phyloP scores from a whole-genome alignment of 2,329 filamentous ascomycete genomes.

The Ilyonectria sp. region DNA sequence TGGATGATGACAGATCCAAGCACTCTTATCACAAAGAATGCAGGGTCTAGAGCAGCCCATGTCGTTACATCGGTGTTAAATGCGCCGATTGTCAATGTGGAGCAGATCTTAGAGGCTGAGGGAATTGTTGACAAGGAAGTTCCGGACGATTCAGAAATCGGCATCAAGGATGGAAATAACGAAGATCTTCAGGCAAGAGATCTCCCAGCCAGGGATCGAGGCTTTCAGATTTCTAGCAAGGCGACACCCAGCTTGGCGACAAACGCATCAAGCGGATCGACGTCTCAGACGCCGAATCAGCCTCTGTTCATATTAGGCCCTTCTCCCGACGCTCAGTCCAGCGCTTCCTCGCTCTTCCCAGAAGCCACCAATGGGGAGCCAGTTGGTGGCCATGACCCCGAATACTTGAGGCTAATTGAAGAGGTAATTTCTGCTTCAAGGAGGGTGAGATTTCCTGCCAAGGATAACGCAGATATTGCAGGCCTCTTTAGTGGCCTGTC shows the following conservation, averaged over 20 bases:
- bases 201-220: too few relatives aligned
- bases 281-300: not conserved
- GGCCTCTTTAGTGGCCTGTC: conserved; percentile 31
- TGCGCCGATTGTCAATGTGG: conserved; percentile 35
- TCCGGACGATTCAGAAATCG: conserved; percentile 1
- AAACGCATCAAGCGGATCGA: not conserved
- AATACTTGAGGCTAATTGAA: conserved; percentile 25
- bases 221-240: too few relatives aligned
- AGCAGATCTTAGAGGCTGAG: conserved; percentile 38
- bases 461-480: conserved; percentile 10
- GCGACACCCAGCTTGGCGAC: too few relatives aligned
- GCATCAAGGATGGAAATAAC: not conserved
- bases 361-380: not conserved
- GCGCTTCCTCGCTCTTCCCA: conserved; percentile 31
- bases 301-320: conserved; percentile 41
- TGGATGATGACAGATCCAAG: conserved; percentile 55
- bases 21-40: conserved; percentile 21
- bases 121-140: conserved; percentile 38
- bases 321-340: conserved; percentile 19
- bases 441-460: not conserved
- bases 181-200: too few relatives aligned
- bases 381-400: conserved; percentile 28
- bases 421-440: conserved; percentile 30
- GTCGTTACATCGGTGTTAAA: conserved; percentile 36
- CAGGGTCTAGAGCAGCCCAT: conserved; percentile 21